Base-by-base conservation (phyloP, 192 early-diverging fungal species). In the Mortierella alpina region DNA sequence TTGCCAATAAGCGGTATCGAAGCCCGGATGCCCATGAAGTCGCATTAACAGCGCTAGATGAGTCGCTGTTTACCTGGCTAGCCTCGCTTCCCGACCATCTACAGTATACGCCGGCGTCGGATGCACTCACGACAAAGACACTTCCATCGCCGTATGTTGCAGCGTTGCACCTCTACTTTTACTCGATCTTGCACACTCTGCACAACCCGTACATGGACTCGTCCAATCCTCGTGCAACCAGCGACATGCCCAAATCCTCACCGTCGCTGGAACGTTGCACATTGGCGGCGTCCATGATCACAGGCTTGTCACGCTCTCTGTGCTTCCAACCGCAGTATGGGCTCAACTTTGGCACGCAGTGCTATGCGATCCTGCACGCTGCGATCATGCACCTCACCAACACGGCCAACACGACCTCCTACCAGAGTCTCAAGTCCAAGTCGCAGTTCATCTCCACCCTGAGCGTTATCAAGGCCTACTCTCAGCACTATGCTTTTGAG, bases 171-270 rank as follows among this genome's bases (percentile, higher is more conserved):
- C 78, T 87, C 56, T 66, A 86, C 39, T 90, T 88, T 73, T 86
- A 88, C 56, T 86, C 87, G 4, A 81, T 78, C 63, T 51, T 90
- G 42, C 87, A 86, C 55, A 71, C 88, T 15, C 63, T 90, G 12
- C 89, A 90, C 56, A 84, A 86, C 42, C 85, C 89, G 7, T 90
- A 87, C 49, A 80, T 80, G 77, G 77, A 80, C 65, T 80, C 77
- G n/a, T 80, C 77, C 20, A 80, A 80, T 18, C 77, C 77, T 57
- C 63, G 77, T 7, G 77, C 77, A 40, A 80, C 77, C 0, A 55
- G 31, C 10, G 77, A 80, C 65, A 80, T 80, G 77, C 77, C 77
- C 39, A 72, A 80, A 23, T 80, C 77, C 10, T 64, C 77, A 1
- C 70, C 69, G 40, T 66, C 77, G 4, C 48, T 72, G 31, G 77